Percentiles rank a stretch among this genome's conserved stretches.
phyloP scores from a whole-genome alignment of 148 eudicot species.

The Cornus florida region DNA sequence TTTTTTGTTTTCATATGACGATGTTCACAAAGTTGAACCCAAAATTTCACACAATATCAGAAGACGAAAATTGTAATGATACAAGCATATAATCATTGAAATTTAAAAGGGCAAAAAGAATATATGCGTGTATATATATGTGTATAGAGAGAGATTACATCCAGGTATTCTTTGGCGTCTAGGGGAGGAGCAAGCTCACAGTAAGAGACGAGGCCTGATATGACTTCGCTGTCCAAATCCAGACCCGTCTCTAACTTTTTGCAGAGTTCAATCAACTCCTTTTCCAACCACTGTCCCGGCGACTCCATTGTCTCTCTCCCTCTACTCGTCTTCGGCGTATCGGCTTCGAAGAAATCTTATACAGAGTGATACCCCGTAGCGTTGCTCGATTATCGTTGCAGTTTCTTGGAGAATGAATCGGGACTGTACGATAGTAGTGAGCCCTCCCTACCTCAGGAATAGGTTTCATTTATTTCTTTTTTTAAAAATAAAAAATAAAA shows the following conservation, averaged over 20 bases:
- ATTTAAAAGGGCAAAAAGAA: background rate
- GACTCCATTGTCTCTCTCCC: constrained; percentile 43
- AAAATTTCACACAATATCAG: background rate
- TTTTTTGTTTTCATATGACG: too few species aligned
- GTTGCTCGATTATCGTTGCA: too few species aligned
- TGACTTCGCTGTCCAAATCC: constrained; percentile 73
- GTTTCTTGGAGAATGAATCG: too few species aligned
- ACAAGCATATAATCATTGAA: background rate
- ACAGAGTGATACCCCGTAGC: background rate
- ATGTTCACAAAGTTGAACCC: background rate
- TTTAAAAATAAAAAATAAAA: too few species aligned
- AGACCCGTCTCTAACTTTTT: constrained; percentile 48
- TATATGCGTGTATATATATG: background rate
- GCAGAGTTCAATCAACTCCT: constrained; percentile 67
- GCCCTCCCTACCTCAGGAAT: too few species aligned
- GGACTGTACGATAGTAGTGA: too few species aligned
- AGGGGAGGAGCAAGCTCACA: constrained; percentile 88
- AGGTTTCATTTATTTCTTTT: too few species aligned
- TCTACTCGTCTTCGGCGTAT: background rate
- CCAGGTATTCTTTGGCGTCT: constrained; percentile 96
- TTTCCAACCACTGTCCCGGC: constrained; percentile 82
- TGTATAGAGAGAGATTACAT: constrained; percentile 39
- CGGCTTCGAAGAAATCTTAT: background rate
- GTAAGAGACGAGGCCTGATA: constrained; percentile 95
- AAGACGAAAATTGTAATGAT: background rate